Evolutionary conservation across 1,284 basidiomycete species (phyloP).

Genomic region (Ustilago trichophora): DNA sequence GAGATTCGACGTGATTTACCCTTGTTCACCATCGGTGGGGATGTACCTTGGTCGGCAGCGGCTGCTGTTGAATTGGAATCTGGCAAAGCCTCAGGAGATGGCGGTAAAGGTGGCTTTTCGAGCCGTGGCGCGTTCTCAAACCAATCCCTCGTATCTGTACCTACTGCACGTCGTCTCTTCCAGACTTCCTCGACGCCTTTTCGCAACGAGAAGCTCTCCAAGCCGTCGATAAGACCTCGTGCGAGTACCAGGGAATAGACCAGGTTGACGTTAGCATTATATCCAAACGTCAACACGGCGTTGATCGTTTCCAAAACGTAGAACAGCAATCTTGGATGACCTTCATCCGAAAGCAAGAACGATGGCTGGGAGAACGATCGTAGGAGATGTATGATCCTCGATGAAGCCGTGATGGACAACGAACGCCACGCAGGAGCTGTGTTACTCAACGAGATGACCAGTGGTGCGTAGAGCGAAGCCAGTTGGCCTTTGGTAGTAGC

Average conservation of each 20-base stretch:
- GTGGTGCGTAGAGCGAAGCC: slow-evolving; percentile 74
- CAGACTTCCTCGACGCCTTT: slow-evolving; percentile 82
- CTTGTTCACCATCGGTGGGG: slow-evolving; percentile 10
- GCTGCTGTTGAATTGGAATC: not conserved
- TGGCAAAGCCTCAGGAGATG: slow-evolving; percentile 5
- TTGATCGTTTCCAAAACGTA: slow-evolving; percentile 95
- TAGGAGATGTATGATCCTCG: slow-evolving; percentile 84
- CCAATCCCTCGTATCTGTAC: slow-evolving; percentile 27
- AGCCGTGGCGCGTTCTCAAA: slow-evolving; percentile 22
- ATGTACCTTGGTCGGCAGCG: not conserved
- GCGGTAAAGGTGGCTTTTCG: slow-evolving; percentile 21
- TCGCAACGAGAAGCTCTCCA: slow-evolving; percentile 86
- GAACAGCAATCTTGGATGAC: slow-evolving; percentile 87
- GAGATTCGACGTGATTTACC: slow-evolving; percentile 50
- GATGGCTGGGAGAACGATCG: slow-evolving; percentile 85
- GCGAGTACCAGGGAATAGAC: slow-evolving; percentile 84
- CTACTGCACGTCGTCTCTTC: slow-evolving; percentile 23
- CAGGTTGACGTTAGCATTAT: slow-evolving; percentile 81
- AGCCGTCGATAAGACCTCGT: slow-evolving; percentile 82
- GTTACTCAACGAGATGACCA: slow-evolving; percentile 89
- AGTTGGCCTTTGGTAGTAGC: slow-evolving; percentile 76
- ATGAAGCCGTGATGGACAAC: slow-evolving; percentile 78
- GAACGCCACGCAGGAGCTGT: slow-evolving; percentile 84
- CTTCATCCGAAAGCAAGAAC: slow-evolving; percentile 90
- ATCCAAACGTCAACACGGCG: slow-evolving; percentile 73